Evolutionary conservation across 2,329 filamentous ascomycete species (phyloP).

Genomic region (Blastomyces parvus): DNA sequence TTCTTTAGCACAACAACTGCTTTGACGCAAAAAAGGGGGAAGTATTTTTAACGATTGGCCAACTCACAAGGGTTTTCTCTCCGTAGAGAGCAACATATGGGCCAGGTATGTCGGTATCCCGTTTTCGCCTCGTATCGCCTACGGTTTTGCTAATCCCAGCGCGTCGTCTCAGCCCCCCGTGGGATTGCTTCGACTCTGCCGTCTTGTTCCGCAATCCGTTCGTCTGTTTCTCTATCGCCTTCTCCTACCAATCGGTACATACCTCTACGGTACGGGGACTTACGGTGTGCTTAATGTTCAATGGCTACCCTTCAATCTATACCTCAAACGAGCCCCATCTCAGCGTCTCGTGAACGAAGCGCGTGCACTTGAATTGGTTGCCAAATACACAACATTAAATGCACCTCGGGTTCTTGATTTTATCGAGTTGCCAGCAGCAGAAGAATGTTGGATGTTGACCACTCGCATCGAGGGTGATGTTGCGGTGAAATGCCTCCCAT

Average conservation of each 20-base stretch:
- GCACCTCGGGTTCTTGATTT: conserved; percentile 11
- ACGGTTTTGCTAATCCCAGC: conserved; percentile 7
- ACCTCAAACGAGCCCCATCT: conserved; percentile 8
- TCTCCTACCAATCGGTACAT: conserved; percentile 9
- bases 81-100: not conserved
- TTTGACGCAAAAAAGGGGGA: not conserved
- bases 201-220: conserved; percentile 10
- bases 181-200: conserved; percentile 9
- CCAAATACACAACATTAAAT: conserved; percentile 7
- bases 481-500: conserved; percentile 11
- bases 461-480: conserved; percentile 9
- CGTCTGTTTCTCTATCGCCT: conserved; percentile 10
- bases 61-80: not conserved
- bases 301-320: conserved; percentile 11
- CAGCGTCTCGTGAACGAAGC: conserved; percentile 1
- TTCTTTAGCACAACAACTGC: not conserved
- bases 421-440: conserved; percentile 7
- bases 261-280: conserved; percentile 10
- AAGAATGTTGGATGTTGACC: conserved; percentile 10
- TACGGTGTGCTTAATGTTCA: conserved; percentile 10
- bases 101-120: not conserved
- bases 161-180: not conserved
- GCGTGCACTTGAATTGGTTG: not conserved
- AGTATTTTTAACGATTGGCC: not conserved
- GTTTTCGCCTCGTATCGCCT: not conserved